Evolutionary conservation across 495 filamentous ascomycete genomes (phyloP).

Genomic region (Annulohypoxylon nitens): DNA sequence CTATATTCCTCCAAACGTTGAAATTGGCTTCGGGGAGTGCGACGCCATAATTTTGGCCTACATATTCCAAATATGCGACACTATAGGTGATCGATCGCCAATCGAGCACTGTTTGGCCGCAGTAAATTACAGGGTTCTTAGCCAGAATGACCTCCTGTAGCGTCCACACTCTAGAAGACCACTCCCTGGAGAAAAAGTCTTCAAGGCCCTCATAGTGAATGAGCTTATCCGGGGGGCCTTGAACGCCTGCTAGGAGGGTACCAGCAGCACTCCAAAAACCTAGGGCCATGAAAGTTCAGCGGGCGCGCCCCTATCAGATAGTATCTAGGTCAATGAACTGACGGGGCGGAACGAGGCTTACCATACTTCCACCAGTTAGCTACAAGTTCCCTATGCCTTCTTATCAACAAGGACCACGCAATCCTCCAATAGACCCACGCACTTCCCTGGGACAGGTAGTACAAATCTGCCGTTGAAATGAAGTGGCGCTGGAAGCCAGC

Average conservation of each 20-base stretch:
- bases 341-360: not conserved
- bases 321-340: not conserved
- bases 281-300: not conserved
- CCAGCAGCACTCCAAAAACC: not conserved
- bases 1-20: constrained; percentile 10
- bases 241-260: not conserved
- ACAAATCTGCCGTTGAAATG: not conserved
- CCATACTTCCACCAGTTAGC: constrained; percentile 6
- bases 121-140: not conserved
- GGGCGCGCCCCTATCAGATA: not conserved
- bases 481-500: constrained; percentile 11
- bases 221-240: not conserved
- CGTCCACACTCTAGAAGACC: constrained; percentile 10
- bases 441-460: not conserved
- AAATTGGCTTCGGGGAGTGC: constrained; percentile 2
- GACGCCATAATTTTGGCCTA: constrained; percentile 5
- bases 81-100: constrained; percentile 1
- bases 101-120: not conserved
- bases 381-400: constrained; percentile 2
- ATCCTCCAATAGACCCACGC: constrained; percentile 8
- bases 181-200: not conserved
- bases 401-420: constrained; percentile 4
- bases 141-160: constrained; percentile 10
- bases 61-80: constrained; percentile 5
- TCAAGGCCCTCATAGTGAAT: not conserved